Evolutionary conservation across 2,329 filamentous ascomycete species (phyloP), one percentile per base, ranked within the genome.

Genomic region (Talaromyces albobiverticillius): DNA sequence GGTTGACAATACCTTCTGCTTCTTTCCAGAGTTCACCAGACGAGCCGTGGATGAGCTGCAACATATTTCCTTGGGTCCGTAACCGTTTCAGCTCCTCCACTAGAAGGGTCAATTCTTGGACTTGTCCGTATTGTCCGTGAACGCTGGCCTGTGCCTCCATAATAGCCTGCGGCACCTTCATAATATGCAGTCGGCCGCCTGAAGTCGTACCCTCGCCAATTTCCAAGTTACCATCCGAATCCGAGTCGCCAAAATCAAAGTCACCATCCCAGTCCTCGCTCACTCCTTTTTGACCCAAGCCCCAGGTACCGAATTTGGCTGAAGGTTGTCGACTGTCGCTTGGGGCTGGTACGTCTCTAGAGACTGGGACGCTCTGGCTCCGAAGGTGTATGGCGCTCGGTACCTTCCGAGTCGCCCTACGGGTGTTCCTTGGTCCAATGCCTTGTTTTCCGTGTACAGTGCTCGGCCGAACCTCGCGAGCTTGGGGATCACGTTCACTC

Each of bases 231-330:
- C 29, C 51, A 31, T 76, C 71, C 11, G 72, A 66, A 46, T 84
- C 81, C 26, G 26, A 29, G 20, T n/a, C n/a, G n/a, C 81, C 80
- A 66, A 86, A 86, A 54, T 86, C 83, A 62, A 87, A 87, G 62
- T 87, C 84, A 51, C 83, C 83, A 62, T 86, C 84, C 84, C 84
- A 87, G 64, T 87, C 84, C 64, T 87, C 84, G 22, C 80, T 86
- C 20, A 84, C 82, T 45, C 80, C 83, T 63, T 87, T 86, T 66
- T 78, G 84, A 16, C 84, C 83, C 26, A 86, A 73, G n/a, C 82
- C 82, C 83, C 84, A 86, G 3, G 84, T 85, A 38, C 82, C 82
- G 63, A 85, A 86, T 62, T 86, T 86, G 62, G 71, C 68, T 20
- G 71, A 72, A 70, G 82, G 62, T 70, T 82, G 67, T 71, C 77